Percentiles rank a stretch among this genome's conserved stretches.
Evolutionary conservation across 75 land plant genomes (phyloP).

Genomic region (Selaginella moellendorffii): DNA sequence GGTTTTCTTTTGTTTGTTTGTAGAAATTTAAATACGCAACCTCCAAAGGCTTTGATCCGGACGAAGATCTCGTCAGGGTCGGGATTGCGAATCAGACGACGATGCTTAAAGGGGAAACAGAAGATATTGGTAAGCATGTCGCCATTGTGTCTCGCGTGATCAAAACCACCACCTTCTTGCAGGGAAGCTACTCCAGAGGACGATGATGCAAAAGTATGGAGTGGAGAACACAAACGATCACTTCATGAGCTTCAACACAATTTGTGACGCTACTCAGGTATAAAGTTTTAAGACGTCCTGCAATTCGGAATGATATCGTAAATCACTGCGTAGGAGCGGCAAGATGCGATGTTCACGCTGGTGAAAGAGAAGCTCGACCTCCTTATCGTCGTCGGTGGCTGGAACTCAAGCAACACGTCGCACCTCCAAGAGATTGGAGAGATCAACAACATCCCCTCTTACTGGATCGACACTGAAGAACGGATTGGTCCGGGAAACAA

Average conservation of each 20-base stretch:
- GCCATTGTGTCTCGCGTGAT: background rate
- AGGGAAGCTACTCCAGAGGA: conserved; percentile 79
- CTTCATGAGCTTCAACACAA: conserved; percentile 88
- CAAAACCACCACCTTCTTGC: background rate
- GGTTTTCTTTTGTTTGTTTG: conserved; percentile 5
- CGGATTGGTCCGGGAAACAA: conserved; percentile 84
- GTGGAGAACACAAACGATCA: conserved; percentile 69
- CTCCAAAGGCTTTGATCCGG: conserved; percentile 78
- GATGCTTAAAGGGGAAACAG: conserved; percentile 95
- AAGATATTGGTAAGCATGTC: conserved; percentile 66
- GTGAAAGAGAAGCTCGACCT: conserved; percentile 72
- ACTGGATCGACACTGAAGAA: conserved; percentile 82
- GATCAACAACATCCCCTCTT: conserved; percentile 67
- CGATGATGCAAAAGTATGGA: conserved; percentile 85
- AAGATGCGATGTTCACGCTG: conserved; percentile 91
- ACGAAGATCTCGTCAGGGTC: conserved; percentile 50
- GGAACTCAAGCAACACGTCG: conserved; percentile 95
- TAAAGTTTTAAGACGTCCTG: too few relatives aligned
- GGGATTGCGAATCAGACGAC: conserved; percentile 98
- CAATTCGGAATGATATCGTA: too few relatives aligned
- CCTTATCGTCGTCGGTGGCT: conserved; percentile 84
- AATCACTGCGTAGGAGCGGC: conserved; percentile 96
- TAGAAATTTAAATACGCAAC: conserved; percentile 87
- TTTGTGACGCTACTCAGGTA: conserved; percentile 98
- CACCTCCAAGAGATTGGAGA: conserved; percentile 95